Conservation (phyloP, 495 filamentous ascomycete species). For the Viridothelium virens region DNA sequence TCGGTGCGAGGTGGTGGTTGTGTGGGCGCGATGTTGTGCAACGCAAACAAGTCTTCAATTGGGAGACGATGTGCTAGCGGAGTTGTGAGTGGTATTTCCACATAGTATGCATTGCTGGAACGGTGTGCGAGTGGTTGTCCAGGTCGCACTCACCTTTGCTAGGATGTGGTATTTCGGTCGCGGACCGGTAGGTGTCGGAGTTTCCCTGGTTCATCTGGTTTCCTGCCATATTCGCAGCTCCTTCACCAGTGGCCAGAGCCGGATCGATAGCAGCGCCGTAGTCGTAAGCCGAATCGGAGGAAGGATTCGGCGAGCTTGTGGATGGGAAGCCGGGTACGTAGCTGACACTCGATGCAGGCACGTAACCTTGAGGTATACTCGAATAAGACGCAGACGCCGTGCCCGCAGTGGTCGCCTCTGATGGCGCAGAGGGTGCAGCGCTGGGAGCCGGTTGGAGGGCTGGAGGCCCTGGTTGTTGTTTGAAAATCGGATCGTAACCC, state of each 20-base stretch:
- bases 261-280: conserved; percentile 69
- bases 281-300: conserved; percentile 45
- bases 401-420: conserved; percentile 27
- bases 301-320: conserved; percentile 42
- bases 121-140: neutral
- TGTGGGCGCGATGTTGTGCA: conserved; percentile 56
- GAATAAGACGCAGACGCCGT: conserved; percentile 28
- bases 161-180: conserved; percentile 13
- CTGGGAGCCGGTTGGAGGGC: conserved; percentile 70
- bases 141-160: conserved; percentile 32
- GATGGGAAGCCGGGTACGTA: conserved; percentile 47
- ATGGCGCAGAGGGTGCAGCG: conserved; percentile 29
- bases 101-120: neutral
- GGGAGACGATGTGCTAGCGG: conserved; percentile 60
- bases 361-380: conserved; percentile 51
- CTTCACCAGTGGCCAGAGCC: conserved; percentile 49
- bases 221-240: conserved; percentile 21
- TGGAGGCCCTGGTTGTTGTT: conserved; percentile 69
- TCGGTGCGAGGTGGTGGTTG: conserved; percentile 43
- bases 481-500: conserved; percentile 98
- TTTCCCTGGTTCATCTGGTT: neutral
- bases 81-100: neutral
- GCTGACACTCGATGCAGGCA: conserved; percentile 51
- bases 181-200: neutral
- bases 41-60: conserved; percentile 65